A percentile compares a stretch with the other conserved stretches of the same genome.
Conservation (phyloP, 371 early-diverging fungal species). For the Syncephalastrum sp. region DNA sequence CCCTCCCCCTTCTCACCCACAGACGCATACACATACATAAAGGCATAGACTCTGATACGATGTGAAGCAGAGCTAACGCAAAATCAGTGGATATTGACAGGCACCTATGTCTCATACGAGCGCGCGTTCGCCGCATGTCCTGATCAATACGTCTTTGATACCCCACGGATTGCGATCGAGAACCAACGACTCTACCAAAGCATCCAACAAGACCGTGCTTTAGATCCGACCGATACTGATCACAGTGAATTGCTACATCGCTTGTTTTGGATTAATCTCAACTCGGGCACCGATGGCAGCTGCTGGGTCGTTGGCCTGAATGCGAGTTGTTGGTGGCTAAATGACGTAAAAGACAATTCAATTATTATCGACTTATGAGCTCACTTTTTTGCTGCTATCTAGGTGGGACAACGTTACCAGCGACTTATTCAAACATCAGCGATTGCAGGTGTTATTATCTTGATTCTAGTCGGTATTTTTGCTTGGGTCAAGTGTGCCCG, state of each 20-base stretch:
- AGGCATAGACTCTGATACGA: too few relatives aligned
- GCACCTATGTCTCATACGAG: constrained; percentile 26
- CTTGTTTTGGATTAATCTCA: constrained; percentile 40
- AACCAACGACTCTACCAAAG: constrained; percentile 19
- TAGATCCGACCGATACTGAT: background rate
- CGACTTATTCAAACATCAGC: constrained; percentile 37
- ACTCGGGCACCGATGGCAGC: constrained; percentile 18
- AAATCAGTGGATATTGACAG: constrained; percentile 33
- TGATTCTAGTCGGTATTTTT: constrained; percentile 36
- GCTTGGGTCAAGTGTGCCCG: constrained; percentile 43
- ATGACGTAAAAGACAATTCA: constrained; percentile 15
- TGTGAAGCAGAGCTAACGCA: background rate
- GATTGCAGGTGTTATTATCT: constrained; percentile 36
- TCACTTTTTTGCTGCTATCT: background rate
- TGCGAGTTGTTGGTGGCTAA: constrained; percentile 39
- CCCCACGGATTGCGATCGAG: constrained; percentile 26
- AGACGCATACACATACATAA: background rate
- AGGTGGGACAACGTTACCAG: constrained; percentile 11
- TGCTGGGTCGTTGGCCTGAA: constrained; percentile 41
- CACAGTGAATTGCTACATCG: constrained; percentile 13
- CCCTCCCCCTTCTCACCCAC: background rate
- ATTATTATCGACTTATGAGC: too few relatives aligned
- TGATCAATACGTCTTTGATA: constrained; percentile 32
- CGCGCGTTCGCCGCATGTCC: constrained; percentile 31
- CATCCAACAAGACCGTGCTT: background rate